Evolutionary conservation across 2,329 filamentous ascomycete species (phyloP).

Genomic region (Parafenestella ontariensis): DNA sequence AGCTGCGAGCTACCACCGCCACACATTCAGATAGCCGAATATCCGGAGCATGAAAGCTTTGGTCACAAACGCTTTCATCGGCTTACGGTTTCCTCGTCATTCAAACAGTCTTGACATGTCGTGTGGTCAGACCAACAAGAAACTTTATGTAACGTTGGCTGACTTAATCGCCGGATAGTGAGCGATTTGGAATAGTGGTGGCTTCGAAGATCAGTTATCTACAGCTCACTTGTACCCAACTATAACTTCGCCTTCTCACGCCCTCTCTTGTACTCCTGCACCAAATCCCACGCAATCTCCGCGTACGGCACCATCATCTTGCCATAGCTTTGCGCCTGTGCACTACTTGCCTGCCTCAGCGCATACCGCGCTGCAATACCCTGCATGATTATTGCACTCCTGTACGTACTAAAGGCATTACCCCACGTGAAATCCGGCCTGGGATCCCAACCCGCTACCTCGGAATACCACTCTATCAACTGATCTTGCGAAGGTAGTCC

Average conservation of each 20-base stretch:
- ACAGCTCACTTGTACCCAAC: too few relatives aligned
- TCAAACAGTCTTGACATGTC: too few relatives aligned
- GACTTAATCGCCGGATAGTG: too few relatives aligned
- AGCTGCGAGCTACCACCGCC: slow-evolving; percentile 3
- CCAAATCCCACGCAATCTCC: slow-evolving; percentile 78
- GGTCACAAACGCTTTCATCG: too few relatives aligned
- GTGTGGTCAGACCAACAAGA: too few relatives aligned
- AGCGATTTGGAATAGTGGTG: too few relatives aligned
- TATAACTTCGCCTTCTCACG: slow-evolving; percentile 49
- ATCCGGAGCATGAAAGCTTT: too few relatives aligned
- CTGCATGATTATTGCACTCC: slow-evolving; percentile 73
- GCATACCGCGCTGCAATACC: slow-evolving; percentile 92
- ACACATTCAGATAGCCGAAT: too few relatives aligned
- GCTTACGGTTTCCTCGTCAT: background rate
- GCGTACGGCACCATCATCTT: slow-evolving; percentile 74
- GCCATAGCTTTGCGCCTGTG: slow-evolving; percentile 76
- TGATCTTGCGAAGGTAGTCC: slow-evolving; percentile 70
- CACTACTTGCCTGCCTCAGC: slow-evolving; percentile 85
- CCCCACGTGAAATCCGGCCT: slow-evolving; percentile 67
- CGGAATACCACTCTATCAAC: slow-evolving; percentile 70
- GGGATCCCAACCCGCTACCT: slow-evolving; percentile 75
- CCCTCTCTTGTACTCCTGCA: slow-evolving; percentile 59
- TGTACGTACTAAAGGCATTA: slow-evolving; percentile 67
- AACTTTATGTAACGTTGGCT: too few relatives aligned
- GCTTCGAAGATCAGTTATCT: too few relatives aligned